Conservation (phyloP, 139 green algal genomes). For the Chlamydomonas schloesseri region DNA sequence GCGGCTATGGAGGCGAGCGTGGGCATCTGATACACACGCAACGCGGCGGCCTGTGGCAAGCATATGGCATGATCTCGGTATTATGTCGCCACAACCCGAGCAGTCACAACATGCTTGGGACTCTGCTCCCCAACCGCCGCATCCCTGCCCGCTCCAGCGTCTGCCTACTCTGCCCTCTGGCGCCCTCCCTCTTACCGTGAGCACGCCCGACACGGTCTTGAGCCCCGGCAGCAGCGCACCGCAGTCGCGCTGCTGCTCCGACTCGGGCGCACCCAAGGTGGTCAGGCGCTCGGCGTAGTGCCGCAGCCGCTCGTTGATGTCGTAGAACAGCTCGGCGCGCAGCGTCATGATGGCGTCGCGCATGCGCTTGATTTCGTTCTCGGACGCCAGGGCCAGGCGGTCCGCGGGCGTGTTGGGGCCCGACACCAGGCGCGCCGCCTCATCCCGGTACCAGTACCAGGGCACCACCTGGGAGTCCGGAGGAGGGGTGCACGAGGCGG, state of each 20-base stretch:
- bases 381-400: slow-evolving; percentile 7
- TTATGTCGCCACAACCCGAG: too few relatives aligned
- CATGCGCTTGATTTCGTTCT: slow-evolving; percentile 56
- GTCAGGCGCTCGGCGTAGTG: not conserved
- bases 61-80: too few relatives aligned
- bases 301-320: slow-evolving; percentile 50
- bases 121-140: too few relatives aligned
- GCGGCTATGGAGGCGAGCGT: slow-evolving; percentile 31
- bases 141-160: too few relatives aligned
- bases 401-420: slow-evolving; percentile 22
- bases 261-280: slow-evolving; percentile 14
- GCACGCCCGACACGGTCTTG: not conserved
- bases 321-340: slow-evolving; percentile 48
- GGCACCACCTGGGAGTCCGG: slow-evolving; percentile 58
- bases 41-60: not conserved
- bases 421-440: slow-evolving; percentile 45
- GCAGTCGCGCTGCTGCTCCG: not conserved
- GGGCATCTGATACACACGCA: slow-evolving; percentile 23
- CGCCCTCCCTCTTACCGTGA: slow-evolving; percentile 43
- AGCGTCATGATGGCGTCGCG: slow-evolving; percentile 40
- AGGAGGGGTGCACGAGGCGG: too few relatives aligned
- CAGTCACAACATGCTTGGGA: too few relatives aligned
- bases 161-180: too few relatives aligned
- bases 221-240: slow-evolving; percentile 20
- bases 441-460: slow-evolving; percentile 61